Percentiles rank a stretch among this genome's conserved stretches.
phyloP scores from a whole-genome alignment of 148 eudicot species.

The Spergularia bocconei region DNA sequence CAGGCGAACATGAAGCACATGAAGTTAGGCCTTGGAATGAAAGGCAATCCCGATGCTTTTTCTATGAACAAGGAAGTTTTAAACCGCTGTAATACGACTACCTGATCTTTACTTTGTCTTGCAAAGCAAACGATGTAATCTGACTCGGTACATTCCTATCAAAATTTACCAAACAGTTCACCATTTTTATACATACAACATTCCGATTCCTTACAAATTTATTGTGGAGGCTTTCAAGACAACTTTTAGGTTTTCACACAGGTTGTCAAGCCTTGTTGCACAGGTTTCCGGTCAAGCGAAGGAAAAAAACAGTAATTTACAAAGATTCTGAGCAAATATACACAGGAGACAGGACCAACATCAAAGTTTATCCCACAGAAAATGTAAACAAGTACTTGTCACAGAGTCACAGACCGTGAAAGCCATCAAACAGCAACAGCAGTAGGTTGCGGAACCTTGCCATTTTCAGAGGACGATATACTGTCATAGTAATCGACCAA shows the following conservation, averaged over 20 bases:
- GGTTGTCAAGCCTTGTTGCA: slow-evolving; percentile 13
- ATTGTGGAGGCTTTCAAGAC: slow-evolving; percentile 10
- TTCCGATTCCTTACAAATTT: slow-evolving; percentile 16
- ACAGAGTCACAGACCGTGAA: not conserved
- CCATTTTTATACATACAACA: slow-evolving; percentile 5
- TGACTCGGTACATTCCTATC: no score
- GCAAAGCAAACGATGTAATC: no score
- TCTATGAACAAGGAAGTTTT: no score
- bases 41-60: no score
- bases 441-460: slow-evolving; percentile 45
- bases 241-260: slow-evolving; percentile 3
- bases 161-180: not conserved
- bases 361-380: slow-evolving; percentile 23
- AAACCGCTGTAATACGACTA: no score
- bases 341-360: slow-evolving; percentile 14
- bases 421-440: slow-evolving; percentile 33
- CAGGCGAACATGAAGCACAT: no score
- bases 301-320: not conserved
- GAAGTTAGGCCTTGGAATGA: no score
- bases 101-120: no score
- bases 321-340: slow-evolving; percentile 15
- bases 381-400: not conserved
- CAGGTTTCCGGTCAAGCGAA: not conserved
- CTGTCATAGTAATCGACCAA: slow-evolving; percentile 65
- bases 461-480: slow-evolving; percentile 41